Percentiles rank a stretch among this genome's conserved stretches.
phyloP scores from a whole-genome alignment of 352 stramenopile species.

The Globisporangium viniferum region DNA sequence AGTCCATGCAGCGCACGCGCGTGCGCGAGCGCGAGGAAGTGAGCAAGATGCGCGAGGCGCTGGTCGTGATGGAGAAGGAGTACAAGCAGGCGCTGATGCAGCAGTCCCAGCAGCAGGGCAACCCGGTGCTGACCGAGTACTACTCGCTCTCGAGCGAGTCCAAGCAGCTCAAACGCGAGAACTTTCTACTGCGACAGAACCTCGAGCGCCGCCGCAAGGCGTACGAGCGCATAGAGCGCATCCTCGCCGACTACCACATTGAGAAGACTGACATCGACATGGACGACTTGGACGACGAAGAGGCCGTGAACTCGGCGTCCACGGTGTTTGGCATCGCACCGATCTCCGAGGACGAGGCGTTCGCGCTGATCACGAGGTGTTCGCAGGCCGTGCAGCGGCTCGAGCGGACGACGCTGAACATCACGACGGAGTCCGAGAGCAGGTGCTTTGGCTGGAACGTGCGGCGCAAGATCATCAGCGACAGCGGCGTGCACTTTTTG shows the following conservation, averaged over 20 bases:
- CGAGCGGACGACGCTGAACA: constrained; percentile 11
- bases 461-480: constrained; percentile 26
- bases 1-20: constrained; percentile 42
- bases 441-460: constrained; percentile 39
- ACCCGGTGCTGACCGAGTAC: constrained; percentile 23
- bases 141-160: constrained; percentile 30
- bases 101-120: constrained; percentile 12
- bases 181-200: constrained; percentile 37
- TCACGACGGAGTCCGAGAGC: constrained; percentile 12
- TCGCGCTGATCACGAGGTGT: constrained; percentile 29
- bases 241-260: constrained; percentile 37
- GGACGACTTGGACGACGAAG: background rate
- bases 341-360: constrained; percentile 31
- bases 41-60: constrained; percentile 26
- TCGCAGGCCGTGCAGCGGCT: constrained; percentile 24
- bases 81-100: constrained; percentile 25
- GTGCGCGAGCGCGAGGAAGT: constrained; percentile 33
- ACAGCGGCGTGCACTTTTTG: constrained; percentile 31
- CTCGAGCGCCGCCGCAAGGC: constrained; percentile 31
- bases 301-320: background rate
- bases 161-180: constrained; percentile 32
- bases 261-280: constrained; percentile 27
- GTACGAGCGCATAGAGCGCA: constrained; percentile 40
- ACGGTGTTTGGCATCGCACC: constrained; percentile 9
- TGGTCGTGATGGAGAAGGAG: constrained; percentile 37